Evolutionary conservation across 108 stramenopile genomes (phyloP), one percentile per base, ranked within the genome.

Genomic region (Skeletonema menzelii): DNA sequence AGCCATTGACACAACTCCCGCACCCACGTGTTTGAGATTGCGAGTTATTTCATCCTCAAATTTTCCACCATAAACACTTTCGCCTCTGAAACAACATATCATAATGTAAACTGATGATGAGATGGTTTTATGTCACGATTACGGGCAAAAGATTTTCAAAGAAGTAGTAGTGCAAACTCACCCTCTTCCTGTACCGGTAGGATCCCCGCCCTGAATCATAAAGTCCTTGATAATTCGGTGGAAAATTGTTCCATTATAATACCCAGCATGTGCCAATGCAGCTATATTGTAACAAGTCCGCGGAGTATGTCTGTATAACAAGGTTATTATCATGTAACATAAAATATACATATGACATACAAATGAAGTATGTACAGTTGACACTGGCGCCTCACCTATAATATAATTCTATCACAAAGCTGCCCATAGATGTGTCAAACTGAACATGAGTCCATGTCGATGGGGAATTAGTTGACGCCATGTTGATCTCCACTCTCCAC

Each of bases 121-220:
- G 70, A 96, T 96, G 40, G 96, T 86, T 17, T 96, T 92, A 69
- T 97, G 96, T 84, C 96, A 97, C 1, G 84, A 34, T 63, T 14
- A 65, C 17, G 12, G 55, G 32, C 5, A 31, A 72, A 8, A 38
- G 30, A 58, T n/a, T 26, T n/a, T n/a, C n/a, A 13, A 27, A 59
- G 11, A 69, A 40, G 6, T n/a, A 61, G n/a, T n/a, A 22, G 27
- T 27, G 27, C 3, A 56, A 67, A 84, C 82, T 49, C 86, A 91
- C 57, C 95, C 93, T 42, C 91, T 79, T 38, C 90, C 90, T 12
- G 91, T 92, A 8, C 95, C 97, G 12, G 95, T 96, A 10, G 98
- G 98, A 79, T 99, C 97, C 5, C 97, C 97, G 37, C 84, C 95
- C 82, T 99, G 99, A 17, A 97, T 82, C 94, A 98, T 98, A 72